These are phyloP conservation scores for Metschnikowia gelsemii DNA, from an alignment of 805 yeast species.

Conservation along the genomic window DNA sequence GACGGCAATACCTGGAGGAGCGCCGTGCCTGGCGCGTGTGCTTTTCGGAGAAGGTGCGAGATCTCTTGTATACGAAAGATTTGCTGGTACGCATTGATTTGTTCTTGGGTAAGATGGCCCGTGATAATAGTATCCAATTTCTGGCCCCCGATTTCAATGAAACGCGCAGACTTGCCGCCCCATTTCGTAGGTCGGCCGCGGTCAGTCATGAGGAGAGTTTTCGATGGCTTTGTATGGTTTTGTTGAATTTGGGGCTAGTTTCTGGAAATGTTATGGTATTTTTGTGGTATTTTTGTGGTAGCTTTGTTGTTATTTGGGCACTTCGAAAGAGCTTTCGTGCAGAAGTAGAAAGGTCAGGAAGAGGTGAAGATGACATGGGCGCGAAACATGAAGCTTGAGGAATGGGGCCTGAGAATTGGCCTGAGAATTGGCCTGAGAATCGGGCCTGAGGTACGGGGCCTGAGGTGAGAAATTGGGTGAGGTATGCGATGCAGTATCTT, in stretches of 20 bases:
- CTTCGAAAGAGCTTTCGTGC: too few relatives aligned
- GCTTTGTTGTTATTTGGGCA: too few relatives aligned
- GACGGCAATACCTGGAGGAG: constrained; percentile 53
- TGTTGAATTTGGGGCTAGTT: too few relatives aligned
- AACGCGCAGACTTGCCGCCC: constrained; percentile 21
- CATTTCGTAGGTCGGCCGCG: constrained; percentile 19
- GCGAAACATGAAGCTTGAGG: too few relatives aligned
- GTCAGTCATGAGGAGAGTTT: constrained; percentile 9
- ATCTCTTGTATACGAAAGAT: constrained; percentile 79
- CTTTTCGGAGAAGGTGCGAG: constrained; percentile 49
- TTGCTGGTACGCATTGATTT: constrained; percentile 69
- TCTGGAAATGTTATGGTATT: neutral
- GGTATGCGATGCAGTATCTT: too few relatives aligned
- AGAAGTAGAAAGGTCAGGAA: too few relatives aligned
- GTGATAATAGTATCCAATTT: constrained; percentile 34
- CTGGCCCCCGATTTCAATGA: constrained; percentile 15
- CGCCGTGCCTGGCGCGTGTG: constrained; percentile 25
- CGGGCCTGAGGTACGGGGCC: neutral
- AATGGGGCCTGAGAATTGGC: neutral
- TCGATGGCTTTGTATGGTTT: neutral
- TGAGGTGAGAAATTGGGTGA: too few relatives aligned
- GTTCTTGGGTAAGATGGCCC: constrained; percentile 60
- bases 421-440: neutral
- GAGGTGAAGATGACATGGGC: neutral
- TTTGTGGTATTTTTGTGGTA: neutral